Conservation (phyloP, 2,329 filamentous ascomycete species). For the Monilinia aucupariae region DNA sequence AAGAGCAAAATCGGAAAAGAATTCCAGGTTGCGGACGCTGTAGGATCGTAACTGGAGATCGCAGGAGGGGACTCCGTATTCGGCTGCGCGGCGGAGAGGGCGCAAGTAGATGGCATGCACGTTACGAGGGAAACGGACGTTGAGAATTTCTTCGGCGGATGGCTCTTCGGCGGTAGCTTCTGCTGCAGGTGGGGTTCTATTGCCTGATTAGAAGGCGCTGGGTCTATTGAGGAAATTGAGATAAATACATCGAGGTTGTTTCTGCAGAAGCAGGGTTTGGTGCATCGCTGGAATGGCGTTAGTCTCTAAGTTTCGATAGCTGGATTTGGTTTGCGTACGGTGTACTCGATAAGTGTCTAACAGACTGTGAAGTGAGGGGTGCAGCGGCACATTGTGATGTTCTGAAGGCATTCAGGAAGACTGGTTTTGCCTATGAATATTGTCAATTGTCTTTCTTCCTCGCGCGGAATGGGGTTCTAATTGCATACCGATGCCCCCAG, state of each 20-base stretch:
- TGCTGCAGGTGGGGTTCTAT: slow-evolving; percentile 5
- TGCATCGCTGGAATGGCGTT: not conserved
- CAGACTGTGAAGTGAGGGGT: not conserved
- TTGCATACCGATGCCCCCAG: slow-evolving; percentile 18
- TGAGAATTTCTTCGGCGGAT: slow-evolving; percentile 2
- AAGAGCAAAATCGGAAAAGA: slow-evolving; percentile 90
- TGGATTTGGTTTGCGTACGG: not conserved
- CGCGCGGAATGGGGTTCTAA: not conserved
- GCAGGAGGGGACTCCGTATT: slow-evolving; percentile 76
- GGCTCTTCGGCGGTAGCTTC: not conserved
- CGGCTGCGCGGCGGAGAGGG: slow-evolving; percentile 68
- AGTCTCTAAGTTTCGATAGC: not conserved
- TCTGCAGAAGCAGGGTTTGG: not conserved
- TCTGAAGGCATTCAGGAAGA: slow-evolving; percentile 10
- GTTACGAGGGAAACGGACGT: slow-evolving; percentile 63
- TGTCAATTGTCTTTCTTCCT: slow-evolving; percentile 5
- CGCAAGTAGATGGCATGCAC: slow-evolving; percentile 83
- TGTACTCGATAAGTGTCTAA: slow-evolving; percentile 8
- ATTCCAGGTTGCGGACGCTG: slow-evolving; percentile 81
- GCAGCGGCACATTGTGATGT: slow-evolving; percentile 8
- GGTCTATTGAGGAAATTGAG: not conserved
- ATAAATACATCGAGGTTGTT: slow-evolving; percentile 6
- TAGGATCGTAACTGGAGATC: slow-evolving; percentile 92
- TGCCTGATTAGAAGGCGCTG: slow-evolving; percentile 12
- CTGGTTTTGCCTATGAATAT: slow-evolving; percentile 22